Conservation (phyloP, 2,329 filamentous ascomycete genomes). For the Passalora sequoiae region DNA sequence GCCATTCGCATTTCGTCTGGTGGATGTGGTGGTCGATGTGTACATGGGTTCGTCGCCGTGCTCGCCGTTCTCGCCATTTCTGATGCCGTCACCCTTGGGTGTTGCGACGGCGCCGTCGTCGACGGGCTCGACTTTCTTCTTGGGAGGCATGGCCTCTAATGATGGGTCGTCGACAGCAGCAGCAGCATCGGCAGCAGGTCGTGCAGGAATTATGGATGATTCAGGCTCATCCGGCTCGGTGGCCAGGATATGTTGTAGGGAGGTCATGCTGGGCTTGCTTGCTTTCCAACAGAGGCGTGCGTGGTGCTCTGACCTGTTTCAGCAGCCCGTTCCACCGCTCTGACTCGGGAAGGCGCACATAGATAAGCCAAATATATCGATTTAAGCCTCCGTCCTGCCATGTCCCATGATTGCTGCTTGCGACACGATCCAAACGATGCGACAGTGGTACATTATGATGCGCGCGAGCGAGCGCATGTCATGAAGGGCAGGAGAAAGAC, state of each 20-base stretch:
- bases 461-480: too few relatives aligned
- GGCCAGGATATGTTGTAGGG: slow-evolving; percentile 4
- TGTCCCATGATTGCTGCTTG: neutral
- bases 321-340: too few relatives aligned
- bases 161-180: slow-evolving; percentile 1
- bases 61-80: slow-evolving; percentile 1
- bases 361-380: too few relatives aligned
- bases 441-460: too few relatives aligned
- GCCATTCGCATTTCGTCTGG: slow-evolving; percentile 58
- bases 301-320: slow-evolving; percentile 5
- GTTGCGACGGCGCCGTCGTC: slow-evolving; percentile 17
- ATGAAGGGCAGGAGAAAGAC: too few relatives aligned
- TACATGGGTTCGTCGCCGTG: slow-evolving; percentile 36
- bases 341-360: slow-evolving; percentile 1
- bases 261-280: slow-evolving; percentile 5
- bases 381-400: neutral
- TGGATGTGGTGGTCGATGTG: slow-evolving; percentile 48
- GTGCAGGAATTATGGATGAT: slow-evolving; percentile 1
- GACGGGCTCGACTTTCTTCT: slow-evolving; percentile 16
- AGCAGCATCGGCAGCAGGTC: slow-evolving; percentile 3
- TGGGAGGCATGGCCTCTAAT: slow-evolving; percentile 17
- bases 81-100: slow-evolving; percentile 7
- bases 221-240: slow-evolving; percentile 2
- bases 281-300: too few relatives aligned
- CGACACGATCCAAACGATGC: too few relatives aligned